phyloP scores from a whole-genome alignment of 805 yeast species.

The Schwanniomyces sp. region DNA sequence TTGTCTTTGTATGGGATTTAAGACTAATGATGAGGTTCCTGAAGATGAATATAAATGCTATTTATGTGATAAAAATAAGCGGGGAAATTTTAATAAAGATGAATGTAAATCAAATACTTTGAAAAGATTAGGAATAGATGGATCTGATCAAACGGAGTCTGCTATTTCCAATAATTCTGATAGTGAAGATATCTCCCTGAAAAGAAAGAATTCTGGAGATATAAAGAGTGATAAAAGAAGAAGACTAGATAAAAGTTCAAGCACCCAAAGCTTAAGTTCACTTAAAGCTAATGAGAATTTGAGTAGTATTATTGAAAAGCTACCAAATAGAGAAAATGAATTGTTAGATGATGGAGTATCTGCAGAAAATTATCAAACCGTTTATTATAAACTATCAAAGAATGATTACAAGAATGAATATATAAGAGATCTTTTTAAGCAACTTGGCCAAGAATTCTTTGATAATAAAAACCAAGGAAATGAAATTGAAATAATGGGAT shows the following conservation, averaged over 20 bases:
- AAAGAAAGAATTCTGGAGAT: conserved; percentile 19
- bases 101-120: conserved; percentile 30
- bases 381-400: conserved; percentile 47
- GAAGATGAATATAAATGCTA: conserved; percentile 77
- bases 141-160: conserved; percentile 1
- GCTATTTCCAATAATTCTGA: conserved; percentile 1
- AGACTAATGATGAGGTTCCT: conserved; percentile 71
- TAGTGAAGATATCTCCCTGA: conserved; percentile 3
- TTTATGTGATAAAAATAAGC: conserved; percentile 55
- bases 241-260: conserved; percentile 6
- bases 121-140: conserved; percentile 28
- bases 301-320: background rate
- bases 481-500: conserved; percentile 20
- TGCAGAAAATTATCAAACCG: conserved; percentile 51
- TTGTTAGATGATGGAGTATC: conserved; percentile 37
- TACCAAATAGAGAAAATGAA: conserved; percentile 46
- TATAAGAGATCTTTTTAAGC: conserved; percentile 20
- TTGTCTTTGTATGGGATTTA: conserved; percentile 83
- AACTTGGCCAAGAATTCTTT: conserved; percentile 19
- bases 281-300: background rate
- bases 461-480: conserved; percentile 1
- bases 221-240: conserved; percentile 13
- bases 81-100: conserved; percentile 45
- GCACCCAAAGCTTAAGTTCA: background rate
- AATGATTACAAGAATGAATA: conserved; percentile 45